phyloP scores from a whole-genome alignment of 2,329 filamentous ascomycete species.

The Stachybotrys elegans region DNA sequence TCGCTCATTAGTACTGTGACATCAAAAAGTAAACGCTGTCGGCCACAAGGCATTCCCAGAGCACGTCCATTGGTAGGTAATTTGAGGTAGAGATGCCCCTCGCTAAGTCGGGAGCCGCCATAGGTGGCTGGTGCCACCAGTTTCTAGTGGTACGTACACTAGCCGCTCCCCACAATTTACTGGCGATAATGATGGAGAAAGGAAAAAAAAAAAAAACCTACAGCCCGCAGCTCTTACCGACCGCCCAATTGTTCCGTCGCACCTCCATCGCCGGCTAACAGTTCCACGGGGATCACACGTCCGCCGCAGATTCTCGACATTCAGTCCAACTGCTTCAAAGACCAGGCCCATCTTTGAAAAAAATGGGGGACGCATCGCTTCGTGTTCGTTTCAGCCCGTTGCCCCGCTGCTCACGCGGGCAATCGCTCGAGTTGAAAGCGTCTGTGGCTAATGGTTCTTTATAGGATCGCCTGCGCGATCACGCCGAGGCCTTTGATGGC shows the following conservation, averaged over 20 bases:
- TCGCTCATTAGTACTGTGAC: too few species aligned
- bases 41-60: too few species aligned
- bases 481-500: constrained; percentile 76
- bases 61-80: too few species aligned
- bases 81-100: too few species aligned
- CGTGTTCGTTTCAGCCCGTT: constrained; percentile 35
- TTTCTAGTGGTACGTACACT: too few species aligned
- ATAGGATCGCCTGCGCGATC: constrained; percentile 52
- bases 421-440: not conserved
- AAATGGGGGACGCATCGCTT: constrained; percentile 40
- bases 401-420: constrained; percentile 18
- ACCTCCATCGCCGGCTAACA: too few species aligned
- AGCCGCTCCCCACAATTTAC: constrained; percentile 12
- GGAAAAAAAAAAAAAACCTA: constrained; percentile 12
- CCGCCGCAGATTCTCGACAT: not conserved
- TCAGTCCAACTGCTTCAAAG: not conserved
- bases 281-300: too few species aligned
- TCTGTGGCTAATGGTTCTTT: constrained; percentile 8
- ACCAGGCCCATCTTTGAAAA: constrained; percentile 8
- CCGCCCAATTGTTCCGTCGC: too few species aligned
- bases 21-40: too few species aligned
- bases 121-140: too few species aligned
- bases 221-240: constrained; percentile 5
- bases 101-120: too few species aligned
- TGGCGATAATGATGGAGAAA: constrained; percentile 7